These are phyloP conservation scores for Quercus engelmannii DNA, from an alignment of 306 rosid genomes.

Conservation along the genomic window DNA sequence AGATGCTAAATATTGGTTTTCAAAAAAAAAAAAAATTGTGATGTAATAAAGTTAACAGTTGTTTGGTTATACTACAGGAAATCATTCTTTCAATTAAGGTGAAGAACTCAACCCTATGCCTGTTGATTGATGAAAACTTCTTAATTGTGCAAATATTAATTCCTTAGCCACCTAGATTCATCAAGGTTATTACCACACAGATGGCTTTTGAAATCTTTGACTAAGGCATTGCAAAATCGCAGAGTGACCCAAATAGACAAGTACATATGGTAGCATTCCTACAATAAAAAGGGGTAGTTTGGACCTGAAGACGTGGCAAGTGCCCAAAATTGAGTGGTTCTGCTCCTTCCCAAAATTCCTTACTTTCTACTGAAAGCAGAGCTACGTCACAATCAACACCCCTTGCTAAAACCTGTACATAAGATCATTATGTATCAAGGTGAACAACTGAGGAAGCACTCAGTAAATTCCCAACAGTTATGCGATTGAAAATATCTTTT, in stretches of 20 bases:
- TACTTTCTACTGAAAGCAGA: constrained; percentile 90
- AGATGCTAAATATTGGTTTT: not conserved
- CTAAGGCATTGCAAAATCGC: not conserved
- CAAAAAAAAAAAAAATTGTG: not conserved
- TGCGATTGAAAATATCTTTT: not conserved
- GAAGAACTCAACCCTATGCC: not conserved
- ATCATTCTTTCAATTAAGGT: not conserved
- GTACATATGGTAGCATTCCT: not conserved
- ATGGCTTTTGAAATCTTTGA: not conserved
- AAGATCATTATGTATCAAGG: constrained; percentile 22
- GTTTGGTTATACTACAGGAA: not conserved
- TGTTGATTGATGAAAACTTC: not conserved
- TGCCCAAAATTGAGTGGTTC: constrained; percentile 80
- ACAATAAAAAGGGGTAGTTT: constrained; percentile 9
- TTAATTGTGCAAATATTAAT: not conserved
- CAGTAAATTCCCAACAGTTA: not conserved
- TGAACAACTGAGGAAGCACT: not conserved
- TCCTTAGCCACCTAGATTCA: not conserved
- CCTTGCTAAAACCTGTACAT: constrained; percentile 87
- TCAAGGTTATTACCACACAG: not conserved
- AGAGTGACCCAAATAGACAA: constrained; percentile 9
- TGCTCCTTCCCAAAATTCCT: constrained; percentile 86
- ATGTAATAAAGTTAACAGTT: not conserved
- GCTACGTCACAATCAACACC: constrained; percentile 96
- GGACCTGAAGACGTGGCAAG: constrained; percentile 97